Percentiles rank a stretch among this genome's conserved stretches.
phyloP scores from a whole-genome alignment of 768 basidiomycete genomes.

The Sarcomyxa edulis region DNA sequence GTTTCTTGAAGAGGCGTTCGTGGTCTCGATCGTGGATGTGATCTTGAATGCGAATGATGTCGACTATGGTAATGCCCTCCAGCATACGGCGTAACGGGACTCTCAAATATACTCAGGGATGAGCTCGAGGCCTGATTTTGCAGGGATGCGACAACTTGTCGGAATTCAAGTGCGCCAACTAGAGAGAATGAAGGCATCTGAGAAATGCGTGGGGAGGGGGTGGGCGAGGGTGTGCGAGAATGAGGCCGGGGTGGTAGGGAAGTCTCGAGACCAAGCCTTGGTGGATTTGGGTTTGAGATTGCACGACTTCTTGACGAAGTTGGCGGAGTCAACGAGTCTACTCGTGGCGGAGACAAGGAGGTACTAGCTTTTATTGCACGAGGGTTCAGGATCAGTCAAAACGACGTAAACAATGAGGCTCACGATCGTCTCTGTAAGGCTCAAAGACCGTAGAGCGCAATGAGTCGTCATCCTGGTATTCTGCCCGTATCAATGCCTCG shows the following conservation, averaged over 20 bases:
- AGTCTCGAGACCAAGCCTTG: constrained; percentile 26
- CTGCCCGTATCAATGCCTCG: constrained; percentile 52
- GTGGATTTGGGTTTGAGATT: constrained; percentile 29
- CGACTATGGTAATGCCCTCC: constrained; percentile 72
- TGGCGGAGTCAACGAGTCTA: constrained; percentile 21
- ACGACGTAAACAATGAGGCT: constrained; percentile 13
- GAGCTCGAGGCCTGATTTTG: constrained; percentile 60
- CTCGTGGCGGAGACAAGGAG: not conserved
- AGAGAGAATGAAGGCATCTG: constrained; percentile 85
- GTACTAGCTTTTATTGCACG: constrained; percentile 9
- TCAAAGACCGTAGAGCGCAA: constrained; percentile 28
- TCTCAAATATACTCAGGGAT: constrained; percentile 61
- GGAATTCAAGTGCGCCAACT: constrained; percentile 93
- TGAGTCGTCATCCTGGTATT: constrained; percentile 48
- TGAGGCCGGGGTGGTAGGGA: constrained; percentile 33
- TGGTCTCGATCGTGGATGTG: constrained; percentile 10
- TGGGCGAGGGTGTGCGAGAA: constrained; percentile 49
- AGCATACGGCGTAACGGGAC: constrained; percentile 60
- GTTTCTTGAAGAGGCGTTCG: constrained; percentile 26
- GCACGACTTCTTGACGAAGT: constrained; percentile 35
- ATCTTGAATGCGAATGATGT: no score
- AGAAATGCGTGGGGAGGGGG: constrained; percentile 29
- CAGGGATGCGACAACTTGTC: constrained; percentile 82
- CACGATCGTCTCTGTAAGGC: constrained; percentile 64
- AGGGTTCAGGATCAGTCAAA: constrained; percentile 8